Conservation (phyloP, 208 protist species). For the Trypanosomatidae sp. region DNA sequence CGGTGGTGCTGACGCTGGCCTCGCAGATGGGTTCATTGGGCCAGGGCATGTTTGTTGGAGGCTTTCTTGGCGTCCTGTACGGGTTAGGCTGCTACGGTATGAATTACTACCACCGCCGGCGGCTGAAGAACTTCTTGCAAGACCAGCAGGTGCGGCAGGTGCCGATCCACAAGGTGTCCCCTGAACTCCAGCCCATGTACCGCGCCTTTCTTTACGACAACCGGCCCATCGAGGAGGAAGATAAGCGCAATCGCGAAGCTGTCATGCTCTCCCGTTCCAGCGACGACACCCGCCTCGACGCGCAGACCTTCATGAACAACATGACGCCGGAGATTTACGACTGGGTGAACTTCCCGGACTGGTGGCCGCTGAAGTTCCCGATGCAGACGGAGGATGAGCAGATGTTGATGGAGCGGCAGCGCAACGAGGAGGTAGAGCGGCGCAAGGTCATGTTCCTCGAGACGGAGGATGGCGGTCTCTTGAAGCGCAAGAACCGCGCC, state of each 20-base stretch:
- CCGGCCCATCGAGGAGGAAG: constrained; percentile 73
- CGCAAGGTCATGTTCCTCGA: constrained; percentile 57
- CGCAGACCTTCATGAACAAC: constrained; percentile 72
- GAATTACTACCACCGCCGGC: constrained; percentile 74
- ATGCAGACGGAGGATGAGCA: constrained; percentile 78
- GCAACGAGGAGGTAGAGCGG: constrained; percentile 76
- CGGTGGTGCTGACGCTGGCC: constrained; percentile 51
- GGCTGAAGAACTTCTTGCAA: constrained; percentile 60
- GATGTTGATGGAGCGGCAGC: constrained; percentile 73
- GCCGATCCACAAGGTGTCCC: constrained; percentile 79
- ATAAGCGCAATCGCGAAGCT: constrained; percentile 44
- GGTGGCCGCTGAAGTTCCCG: constrained; percentile 86
- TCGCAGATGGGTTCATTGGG: constrained; percentile 68
- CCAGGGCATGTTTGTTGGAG: constrained; percentile 74
- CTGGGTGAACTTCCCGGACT: constrained; percentile 90
- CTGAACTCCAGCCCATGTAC: constrained; percentile 86
- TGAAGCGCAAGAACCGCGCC: constrained; percentile 75
- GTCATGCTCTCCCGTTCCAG: constrained; percentile 44
- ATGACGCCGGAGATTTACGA: constrained; percentile 87
- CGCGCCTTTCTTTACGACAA: constrained; percentile 81
- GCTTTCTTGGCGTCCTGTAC: constrained; percentile 72
- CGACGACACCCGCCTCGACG: constrained; percentile 68
- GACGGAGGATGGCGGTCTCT: constrained; percentile 65
- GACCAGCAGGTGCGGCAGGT: constrained; percentile 81
- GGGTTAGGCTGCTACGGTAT: constrained; percentile 65